These are phyloP conservation scores for Beauveria sp. DNA, from an alignment of 2,329 filamentous ascomycete species.

Conservation along the genomic window DNA sequence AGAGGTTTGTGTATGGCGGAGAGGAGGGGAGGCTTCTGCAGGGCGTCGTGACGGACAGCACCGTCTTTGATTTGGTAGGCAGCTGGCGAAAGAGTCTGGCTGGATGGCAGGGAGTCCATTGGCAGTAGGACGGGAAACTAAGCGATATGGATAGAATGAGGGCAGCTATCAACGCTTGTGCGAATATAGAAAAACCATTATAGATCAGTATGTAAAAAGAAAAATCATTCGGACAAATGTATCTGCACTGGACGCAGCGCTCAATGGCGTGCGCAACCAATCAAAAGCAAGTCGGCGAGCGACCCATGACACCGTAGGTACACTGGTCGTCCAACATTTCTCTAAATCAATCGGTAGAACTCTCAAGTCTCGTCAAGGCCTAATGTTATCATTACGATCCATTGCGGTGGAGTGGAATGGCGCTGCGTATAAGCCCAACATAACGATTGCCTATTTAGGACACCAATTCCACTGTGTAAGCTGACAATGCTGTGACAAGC, in stretches of 20 bases:
- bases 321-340: no score
- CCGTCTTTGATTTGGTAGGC: conserved; percentile 21
- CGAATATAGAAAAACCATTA: not conserved
- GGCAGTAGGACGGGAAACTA: not conserved
- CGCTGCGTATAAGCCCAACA: not conserved
- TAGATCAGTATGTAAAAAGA: not conserved
- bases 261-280: no score
- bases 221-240: no score
- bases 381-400: not conserved
- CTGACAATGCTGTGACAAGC: not conserved
- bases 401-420: no score
- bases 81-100: conserved; percentile 28
- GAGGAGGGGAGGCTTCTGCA: conserved; percentile 14
- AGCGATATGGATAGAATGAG: not conserved
- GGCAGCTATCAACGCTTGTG: not conserved
- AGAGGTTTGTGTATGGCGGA: conserved; percentile 23
- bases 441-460: not conserved
- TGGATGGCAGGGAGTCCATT: conserved; percentile 22
- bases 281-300: no score
- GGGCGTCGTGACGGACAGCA: conserved; percentile 20
- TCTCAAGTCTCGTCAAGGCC: not conserved
- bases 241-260: no score
- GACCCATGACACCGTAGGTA: no score
- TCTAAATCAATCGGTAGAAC: no score
- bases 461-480: not conserved